Base-by-base conservation (phyloP, 2,329 filamentous ascomycete genomes). In the Gaeumannomyces tritici region DNA sequence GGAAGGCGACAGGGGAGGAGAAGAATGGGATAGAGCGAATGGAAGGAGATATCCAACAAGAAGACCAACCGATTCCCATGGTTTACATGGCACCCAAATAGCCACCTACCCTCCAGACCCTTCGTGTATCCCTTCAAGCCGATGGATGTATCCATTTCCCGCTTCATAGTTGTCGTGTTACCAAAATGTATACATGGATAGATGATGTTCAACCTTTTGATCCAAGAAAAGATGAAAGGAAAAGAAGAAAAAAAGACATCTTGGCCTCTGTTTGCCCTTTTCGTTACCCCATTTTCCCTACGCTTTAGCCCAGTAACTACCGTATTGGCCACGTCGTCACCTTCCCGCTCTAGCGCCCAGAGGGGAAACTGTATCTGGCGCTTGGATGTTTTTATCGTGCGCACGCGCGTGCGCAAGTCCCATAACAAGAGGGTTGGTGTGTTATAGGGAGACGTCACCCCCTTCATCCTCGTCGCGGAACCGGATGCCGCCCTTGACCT, bases 391-490 rank as follows among this genome's bases (percentile, higher is more conserved):
- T 31, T 31, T 31, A 5, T 47, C 9, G 21, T 2, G 42, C 11
- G 11, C 18, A 47, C 18, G 42, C 3, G 5, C 4, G 6, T 21
- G 42, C 15, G 11, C 42, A n/a, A 6, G 7, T 21, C 4, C 35
- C 3, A 21, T 21, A 5, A 27, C 26, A 9, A 21, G 12, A 59
- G 35, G n/a, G 24, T 29, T 15, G 15, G 42, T 29, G 21, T 42
- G n/a, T 60, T 33, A 60, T 31, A 61, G 42, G n/a, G 28, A 56
- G 13, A 85, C 78, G 69, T 83, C 82, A 67, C 83, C 78, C 4
- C 80, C 83, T 59, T 83, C 82, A 42, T 81, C 76, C 67, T 87
- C 84, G 67, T 87, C 84, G 56, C 82, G 75, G 66, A 87, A 87
- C 62, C 75, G 79, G 51, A 88, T 72, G 1, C 83, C 85, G 7